Conservation (phyloP, 2,329 filamentous ascomycete genomes). For the Cordyceps farinosa region DNA sequence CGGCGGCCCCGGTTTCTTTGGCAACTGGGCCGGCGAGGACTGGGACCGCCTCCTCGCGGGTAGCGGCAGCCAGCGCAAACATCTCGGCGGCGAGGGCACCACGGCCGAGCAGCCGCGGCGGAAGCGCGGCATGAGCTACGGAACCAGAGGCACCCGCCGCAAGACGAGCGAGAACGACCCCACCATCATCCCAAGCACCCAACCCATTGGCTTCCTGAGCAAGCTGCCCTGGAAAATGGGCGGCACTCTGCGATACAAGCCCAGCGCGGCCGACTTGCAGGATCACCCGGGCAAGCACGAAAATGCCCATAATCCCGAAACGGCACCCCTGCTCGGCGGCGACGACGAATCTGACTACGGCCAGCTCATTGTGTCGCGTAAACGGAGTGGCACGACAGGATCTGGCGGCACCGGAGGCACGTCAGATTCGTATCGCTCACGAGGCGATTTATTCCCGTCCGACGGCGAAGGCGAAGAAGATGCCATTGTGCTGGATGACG, state of each 20-base stretch:
- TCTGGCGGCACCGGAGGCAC: slow-evolving; percentile 81
- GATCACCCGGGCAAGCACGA: slow-evolving; percentile 67
- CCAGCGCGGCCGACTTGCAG: slow-evolving; percentile 84
- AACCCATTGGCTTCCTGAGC: slow-evolving; percentile 79
- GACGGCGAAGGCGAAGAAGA: slow-evolving; percentile 85
- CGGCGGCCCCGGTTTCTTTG: slow-evolving; percentile 56
- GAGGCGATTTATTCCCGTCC: slow-evolving; percentile 87
- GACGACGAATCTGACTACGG: slow-evolving; percentile 31
- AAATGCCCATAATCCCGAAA: slow-evolving; percentile 46
- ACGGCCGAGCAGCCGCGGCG: slow-evolving; percentile 61
- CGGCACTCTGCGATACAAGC: slow-evolving; percentile 79
- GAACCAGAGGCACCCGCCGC: slow-evolving; percentile 57
- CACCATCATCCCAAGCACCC: slow-evolving; percentile 85
- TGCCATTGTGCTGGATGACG: slow-evolving; percentile 86
- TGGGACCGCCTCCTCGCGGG: slow-evolving; percentile 78
- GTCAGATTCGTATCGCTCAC: slow-evolving; percentile 78
- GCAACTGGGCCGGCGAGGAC: slow-evolving; percentile 75
- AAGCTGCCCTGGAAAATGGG: slow-evolving; percentile 82
- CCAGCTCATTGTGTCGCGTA: slow-evolving; percentile 34
- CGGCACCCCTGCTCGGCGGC: slow-evolving; percentile 62
- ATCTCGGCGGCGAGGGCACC: slow-evolving; percentile 32
- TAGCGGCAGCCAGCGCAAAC: slow-evolving; percentile 48
- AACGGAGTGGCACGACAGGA: slow-evolving; percentile 73
- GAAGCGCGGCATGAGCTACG: slow-evolving; percentile 87
- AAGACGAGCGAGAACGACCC: slow-evolving; percentile 64